These are phyloP conservation scores for Eimeria tenella DNA, from an alignment of 169 alveolate genomes.

Conservation along the genomic window DNA sequence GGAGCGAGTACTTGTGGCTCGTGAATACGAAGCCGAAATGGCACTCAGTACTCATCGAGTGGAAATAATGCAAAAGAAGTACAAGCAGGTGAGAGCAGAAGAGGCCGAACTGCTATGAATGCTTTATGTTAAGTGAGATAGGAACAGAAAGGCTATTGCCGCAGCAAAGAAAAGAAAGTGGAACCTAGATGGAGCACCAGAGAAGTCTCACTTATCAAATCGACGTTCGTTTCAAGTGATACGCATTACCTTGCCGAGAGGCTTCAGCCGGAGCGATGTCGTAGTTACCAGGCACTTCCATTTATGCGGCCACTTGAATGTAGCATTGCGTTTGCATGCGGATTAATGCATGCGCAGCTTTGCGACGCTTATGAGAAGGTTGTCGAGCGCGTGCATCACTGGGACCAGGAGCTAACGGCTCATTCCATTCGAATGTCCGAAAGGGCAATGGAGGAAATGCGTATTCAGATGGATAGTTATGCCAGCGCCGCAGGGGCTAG, in stretches of 20 bases:
- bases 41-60: constrained; percentile 68
- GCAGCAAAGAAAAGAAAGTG: too few species aligned
- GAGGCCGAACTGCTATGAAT: too few species aligned
- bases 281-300: too few species aligned
- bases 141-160: too few species aligned
- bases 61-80: constrained; percentile 60
- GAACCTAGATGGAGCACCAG: too few species aligned
- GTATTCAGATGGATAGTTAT: constrained; percentile 66
- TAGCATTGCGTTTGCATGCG: neutral
- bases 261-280: too few species aligned
- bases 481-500: constrained; percentile 69
- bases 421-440: constrained; percentile 67
- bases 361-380: constrained; percentile 53
- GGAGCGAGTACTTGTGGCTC: constrained; percentile 62
- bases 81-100: constrained; percentile 53
- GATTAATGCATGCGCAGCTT: constrained; percentile 15
- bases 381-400: constrained; percentile 58
- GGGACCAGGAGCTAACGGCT: constrained; percentile 59
- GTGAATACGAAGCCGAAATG: constrained; percentile 72
- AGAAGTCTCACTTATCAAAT: too few species aligned
- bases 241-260: too few species aligned
- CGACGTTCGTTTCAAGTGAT: too few species aligned
- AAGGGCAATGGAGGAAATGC: constrained; percentile 74
- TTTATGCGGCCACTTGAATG: too few species aligned
- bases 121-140: too few species aligned